These are phyloP conservation scores for Pulveroboletus sp. DNA, from an alignment of 768 basidiomycete species.

Conservation along the genomic window DNA sequence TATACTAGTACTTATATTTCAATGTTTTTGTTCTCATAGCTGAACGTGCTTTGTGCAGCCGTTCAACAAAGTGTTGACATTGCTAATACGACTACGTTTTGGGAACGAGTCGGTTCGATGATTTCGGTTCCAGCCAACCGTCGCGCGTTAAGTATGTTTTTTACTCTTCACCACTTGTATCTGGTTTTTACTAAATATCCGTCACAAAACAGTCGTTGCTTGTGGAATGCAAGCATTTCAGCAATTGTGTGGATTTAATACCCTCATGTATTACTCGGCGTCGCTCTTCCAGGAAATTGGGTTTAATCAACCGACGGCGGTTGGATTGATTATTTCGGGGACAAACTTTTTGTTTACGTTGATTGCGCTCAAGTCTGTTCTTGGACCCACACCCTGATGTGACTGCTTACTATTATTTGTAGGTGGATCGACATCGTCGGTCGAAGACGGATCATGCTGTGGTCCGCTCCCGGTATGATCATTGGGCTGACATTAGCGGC, in stretches of 20 bases:
- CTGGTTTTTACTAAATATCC: not conserved
- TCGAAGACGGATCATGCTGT: constrained; percentile 66
- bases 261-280: constrained; percentile 72
- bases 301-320: constrained; percentile 78
- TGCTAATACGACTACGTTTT: constrained; percentile 57
- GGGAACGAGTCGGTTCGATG: constrained; percentile 54
- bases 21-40: constrained; percentile 27
- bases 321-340: constrained; percentile 74
- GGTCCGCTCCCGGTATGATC: constrained; percentile 72
- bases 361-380: constrained; percentile 58
- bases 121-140: constrained; percentile 57
- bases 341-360: constrained; percentile 81
- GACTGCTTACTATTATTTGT: not conserved
- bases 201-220: constrained; percentile 51
- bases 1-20: not conserved
- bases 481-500: constrained; percentile 61
- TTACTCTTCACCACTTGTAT: not conserved
- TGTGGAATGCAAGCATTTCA: constrained; percentile 84
- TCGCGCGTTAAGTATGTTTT: constrained; percentile 59
- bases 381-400: not conserved
- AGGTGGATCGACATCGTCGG: constrained; percentile 65
- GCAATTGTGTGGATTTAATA: constrained; percentile 84
- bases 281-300: constrained; percentile 80
- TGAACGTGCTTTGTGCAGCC: constrained; percentile 56
- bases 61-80: constrained; percentile 64